A percentile compares a stretch with the other conserved stretches of the same genome.
These are phyloP conservation scores for Breynia disticha DNA, from an alignment of 441 rosid genomes.

Conservation along the genomic window DNA sequence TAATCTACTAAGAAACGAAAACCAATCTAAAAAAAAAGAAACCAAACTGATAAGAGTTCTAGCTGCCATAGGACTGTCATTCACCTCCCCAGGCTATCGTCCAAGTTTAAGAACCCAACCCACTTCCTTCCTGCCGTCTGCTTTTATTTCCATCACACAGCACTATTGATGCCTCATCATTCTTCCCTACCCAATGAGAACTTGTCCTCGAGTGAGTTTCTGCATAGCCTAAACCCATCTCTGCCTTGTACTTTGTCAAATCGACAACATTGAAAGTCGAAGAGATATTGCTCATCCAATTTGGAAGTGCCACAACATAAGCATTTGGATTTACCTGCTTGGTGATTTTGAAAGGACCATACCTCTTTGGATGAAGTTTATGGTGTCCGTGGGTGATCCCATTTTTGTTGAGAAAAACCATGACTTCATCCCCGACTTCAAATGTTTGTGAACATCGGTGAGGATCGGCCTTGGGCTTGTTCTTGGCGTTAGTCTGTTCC, in stretches of 20 bases:
- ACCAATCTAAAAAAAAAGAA: too few relatives aligned
- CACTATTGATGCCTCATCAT: background rate
- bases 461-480: background rate
- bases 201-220: background rate
- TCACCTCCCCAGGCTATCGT: too few relatives aligned
- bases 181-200: background rate
- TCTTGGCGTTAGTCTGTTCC: background rate
- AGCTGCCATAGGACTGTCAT: too few relatives aligned
- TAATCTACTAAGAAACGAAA: too few relatives aligned
- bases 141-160: too few relatives aligned
- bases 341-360: background rate
- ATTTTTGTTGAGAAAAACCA: constrained; percentile 1
- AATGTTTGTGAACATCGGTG: background rate
- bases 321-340: constrained; percentile 2
- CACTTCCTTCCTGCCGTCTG: too few relatives aligned
- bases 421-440: background rate
- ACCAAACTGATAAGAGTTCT: too few relatives aligned
- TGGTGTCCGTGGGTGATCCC: background rate
- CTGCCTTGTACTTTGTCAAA: background rate
- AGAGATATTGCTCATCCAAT: background rate
- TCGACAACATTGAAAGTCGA: background rate
- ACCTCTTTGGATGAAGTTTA: background rate
- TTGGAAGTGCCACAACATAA: background rate
- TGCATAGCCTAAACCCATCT: background rate
- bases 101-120: too few relatives aligned